Percentiles rank a stretch among this genome's conserved stretches.
These are phyloP conservation scores for Exophiala oligosperma DNA, from an alignment of 2,329 filamentous ascomycete genomes.

Conservation along the genomic window DNA sequence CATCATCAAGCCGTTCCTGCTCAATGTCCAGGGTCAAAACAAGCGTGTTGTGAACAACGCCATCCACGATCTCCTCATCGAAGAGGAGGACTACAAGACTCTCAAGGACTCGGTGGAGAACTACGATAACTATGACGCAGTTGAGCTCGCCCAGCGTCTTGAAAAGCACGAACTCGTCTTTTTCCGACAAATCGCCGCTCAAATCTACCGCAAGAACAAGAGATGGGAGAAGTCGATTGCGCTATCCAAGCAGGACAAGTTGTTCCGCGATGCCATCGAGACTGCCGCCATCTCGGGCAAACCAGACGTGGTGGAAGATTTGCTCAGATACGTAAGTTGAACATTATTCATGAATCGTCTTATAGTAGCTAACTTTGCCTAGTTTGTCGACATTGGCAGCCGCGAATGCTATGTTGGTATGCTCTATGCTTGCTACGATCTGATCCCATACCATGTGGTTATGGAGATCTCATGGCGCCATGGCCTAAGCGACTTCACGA, in stretches of 20 bases:
- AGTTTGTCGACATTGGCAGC: conserved; percentile 99
- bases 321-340: conserved; percentile 88
- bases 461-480: conserved; percentile 97
- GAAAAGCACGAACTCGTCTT: conserved; percentile 98
- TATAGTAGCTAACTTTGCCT: conserved; percentile 36
- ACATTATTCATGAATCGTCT: not conserved
- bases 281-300: conserved; percentile 91
- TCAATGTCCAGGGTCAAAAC: conserved; percentile 95
- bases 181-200: conserved; percentile 98
- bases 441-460: conserved; percentile 88
- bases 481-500: conserved; percentile 92
- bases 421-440: conserved; percentile 97
- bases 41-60: conserved; percentile 98
- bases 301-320: conserved; percentile 88
- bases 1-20: conserved; percentile 96
- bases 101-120: conserved; percentile 96
- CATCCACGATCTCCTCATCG: conserved; percentile 95
- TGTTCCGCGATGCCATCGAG: conserved; percentile 99
- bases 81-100: conserved; percentile 99
- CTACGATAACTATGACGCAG: conserved; percentile 98
- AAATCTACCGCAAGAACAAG: conserved; percentile 99
- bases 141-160: conserved; percentile 84
- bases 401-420: conserved; percentile 99
- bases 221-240: conserved; percentile 99
- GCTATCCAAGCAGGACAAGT: conserved; percentile 96